Base-by-base conservation (phyloP, 1,284 basidiomycete genomes). In the Grifola frondosa region DNA sequence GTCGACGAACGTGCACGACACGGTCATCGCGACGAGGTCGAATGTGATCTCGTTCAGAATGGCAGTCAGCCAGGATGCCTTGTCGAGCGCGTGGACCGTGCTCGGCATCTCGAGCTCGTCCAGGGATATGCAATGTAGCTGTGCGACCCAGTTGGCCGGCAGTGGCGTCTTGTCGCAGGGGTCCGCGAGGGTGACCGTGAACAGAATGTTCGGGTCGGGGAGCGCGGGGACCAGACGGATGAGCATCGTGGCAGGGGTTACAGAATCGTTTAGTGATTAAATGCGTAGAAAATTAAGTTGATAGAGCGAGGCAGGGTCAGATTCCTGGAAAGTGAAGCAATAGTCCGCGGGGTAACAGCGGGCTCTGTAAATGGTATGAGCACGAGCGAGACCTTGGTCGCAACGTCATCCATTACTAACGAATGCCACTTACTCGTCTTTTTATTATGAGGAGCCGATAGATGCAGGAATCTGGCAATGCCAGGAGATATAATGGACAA, bases 161-260 rank as follows among this genome's bases (percentile, higher is more conserved):
- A 74, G 57, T 25, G 72, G 67, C 4, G 81, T 58, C 32, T 64
- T 56, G 3, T 66, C 56, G n/a, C 80, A 76, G 16, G 84, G 71
- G 15, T 66, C 64, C 6, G 74, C 70, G 48, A 88, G 81, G 23
- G 78, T 63, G 39, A 91, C 65, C 22, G 75, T 79, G 66, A 90
- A 89, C 59, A 88, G 77, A 57, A 92, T 80, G 32, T 81, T 79
- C 13, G 84, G 78, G 31, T 79, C 70, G 2, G 74, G 68, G 2
- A 69, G 57, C 1, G 72, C 67, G 12, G 78, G 78, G 37, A 84
- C 61, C 46, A 91, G 75, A 56, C 78, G 77, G 50, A 91, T 78
- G 46, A 84, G 69, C 88, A 91, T 91, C 48, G 46, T 47, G 30
- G 33, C 17, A n/a, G n/a, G n/a, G n/a, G n/a, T n/a, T n/a, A n/a